A percentile compares a stretch with the other conserved stretches of the same genome.
Evolutionary conservation across 2,329 filamentous ascomycete genomes (phyloP).

Genomic region (Zasmidium citrigriseum): DNA sequence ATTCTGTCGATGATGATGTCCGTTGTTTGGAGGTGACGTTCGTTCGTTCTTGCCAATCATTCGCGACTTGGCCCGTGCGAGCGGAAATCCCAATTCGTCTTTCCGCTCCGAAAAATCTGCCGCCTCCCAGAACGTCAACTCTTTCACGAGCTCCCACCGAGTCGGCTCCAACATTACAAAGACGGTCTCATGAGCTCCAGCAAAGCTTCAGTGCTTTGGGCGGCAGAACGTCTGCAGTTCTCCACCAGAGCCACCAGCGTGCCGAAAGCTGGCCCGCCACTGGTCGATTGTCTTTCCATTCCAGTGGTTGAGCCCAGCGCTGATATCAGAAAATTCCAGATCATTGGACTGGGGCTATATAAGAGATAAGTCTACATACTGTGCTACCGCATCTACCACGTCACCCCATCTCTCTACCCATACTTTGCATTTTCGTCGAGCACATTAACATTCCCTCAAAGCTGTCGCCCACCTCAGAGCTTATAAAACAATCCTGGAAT

Average conservation of each 20-base stretch:
- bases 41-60: background rate
- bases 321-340: conserved; percentile 7
- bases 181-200: background rate
- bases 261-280: conserved; percentile 5
- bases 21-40: too few relatives aligned
- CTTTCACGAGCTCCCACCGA: too few relatives aligned
- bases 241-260: conserved; percentile 1
- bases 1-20: too few relatives aligned
- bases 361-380: background rate
- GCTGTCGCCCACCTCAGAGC: background rate
- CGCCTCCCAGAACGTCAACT: too few relatives aligned
- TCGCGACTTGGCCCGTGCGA: background rate
- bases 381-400: background rate
- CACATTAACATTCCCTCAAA: background rate
- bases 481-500: conserved; percentile 6
- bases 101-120: too few relatives aligned
- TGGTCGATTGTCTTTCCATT: conserved; percentile 11
- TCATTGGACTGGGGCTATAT: background rate
- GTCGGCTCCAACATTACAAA: background rate
- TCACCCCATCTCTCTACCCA: background rate
- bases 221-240: background rate
- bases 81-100: background rate
- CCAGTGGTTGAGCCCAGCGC: conserved; percentile 1
- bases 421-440: too few relatives aligned
- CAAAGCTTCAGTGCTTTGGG: background rate